Percentiles rank a stretch among this genome's conserved stretches.
Conservation (phyloP, 352 stramenopile genomes). For the Globisporangium ultimum region DNA sequence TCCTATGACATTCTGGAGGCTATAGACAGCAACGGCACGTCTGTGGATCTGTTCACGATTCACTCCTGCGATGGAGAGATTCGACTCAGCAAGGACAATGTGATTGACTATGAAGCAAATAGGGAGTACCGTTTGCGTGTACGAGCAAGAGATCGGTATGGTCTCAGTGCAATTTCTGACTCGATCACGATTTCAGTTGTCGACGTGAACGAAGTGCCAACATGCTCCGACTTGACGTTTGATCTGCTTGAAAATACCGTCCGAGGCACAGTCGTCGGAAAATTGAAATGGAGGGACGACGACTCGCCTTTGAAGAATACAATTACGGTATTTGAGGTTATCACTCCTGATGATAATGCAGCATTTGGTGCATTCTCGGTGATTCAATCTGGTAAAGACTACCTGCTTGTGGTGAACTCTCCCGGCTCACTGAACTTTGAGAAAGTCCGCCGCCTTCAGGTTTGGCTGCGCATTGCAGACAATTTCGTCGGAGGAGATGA, state of each 20-base stretch:
- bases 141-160: constrained; percentile 42
- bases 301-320: constrained; percentile 33
- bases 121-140: constrained; percentile 25
- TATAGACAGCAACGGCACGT: constrained; percentile 20
- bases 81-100: constrained; percentile 23
- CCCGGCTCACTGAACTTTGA: constrained; percentile 4
- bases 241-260: constrained; percentile 26
- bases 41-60: constrained; percentile 52
- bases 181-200: constrained; percentile 16
- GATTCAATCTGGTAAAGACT: neutral
- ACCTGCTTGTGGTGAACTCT: neutral
- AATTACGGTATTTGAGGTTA: constrained; percentile 49
- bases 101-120: constrained; percentile 37
- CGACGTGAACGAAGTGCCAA: constrained; percentile 30
- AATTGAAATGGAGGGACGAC: constrained; percentile 35
- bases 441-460: neutral
- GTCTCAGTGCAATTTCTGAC: constrained; percentile 22
- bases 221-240: constrained; percentile 13
- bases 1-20: constrained; percentile 32
- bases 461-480: constrained; percentile 10
- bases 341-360: constrained; percentile 11
- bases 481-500: constrained; percentile 5
- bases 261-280: constrained; percentile 17
- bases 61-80: constrained; percentile 54
- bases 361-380: constrained; percentile 8